phyloP scores from a whole-genome alignment of 2,329 filamentous ascomycete species.

The Aspergillus bombycis region DNA sequence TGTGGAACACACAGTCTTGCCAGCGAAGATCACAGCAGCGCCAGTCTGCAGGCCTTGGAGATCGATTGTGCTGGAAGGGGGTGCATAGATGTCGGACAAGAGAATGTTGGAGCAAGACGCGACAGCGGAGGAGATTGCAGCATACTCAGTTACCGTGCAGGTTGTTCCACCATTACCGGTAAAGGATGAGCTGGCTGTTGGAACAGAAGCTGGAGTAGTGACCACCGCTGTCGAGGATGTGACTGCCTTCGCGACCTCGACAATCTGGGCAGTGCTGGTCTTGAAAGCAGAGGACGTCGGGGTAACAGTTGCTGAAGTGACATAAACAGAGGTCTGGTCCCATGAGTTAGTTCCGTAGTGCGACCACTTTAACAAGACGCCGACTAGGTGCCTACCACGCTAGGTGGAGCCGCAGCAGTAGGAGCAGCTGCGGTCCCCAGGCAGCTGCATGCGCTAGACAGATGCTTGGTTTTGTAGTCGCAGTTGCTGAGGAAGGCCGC shows the following conservation, averaged over 20 bases:
- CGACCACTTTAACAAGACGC: rapidly evolving
- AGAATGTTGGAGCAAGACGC: constrained; percentile 47
- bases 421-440: constrained; percentile 20
- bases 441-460: constrained; percentile 31
- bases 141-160: constrained; percentile 32
- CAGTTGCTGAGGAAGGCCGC: constrained; percentile 23
- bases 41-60: constrained; percentile 45
- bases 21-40: constrained; percentile 47
- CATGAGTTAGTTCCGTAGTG: background rate
- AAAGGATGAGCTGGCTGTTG: background rate
- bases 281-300: background rate
- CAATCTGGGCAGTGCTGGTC: background rate
- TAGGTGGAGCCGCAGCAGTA: background rate
- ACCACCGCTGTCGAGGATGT: background rate
- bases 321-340: background rate
- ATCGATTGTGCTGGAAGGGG: constrained; percentile 44
- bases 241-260: background rate
- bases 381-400: background rate
- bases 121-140: constrained; percentile 40
- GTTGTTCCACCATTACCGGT: constrained; percentile 21
- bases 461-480: constrained; percentile 24
- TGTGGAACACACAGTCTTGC: constrained; percentile 31
- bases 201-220: background rate
- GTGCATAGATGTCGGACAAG: constrained; percentile 45
- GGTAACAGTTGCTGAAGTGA: background rate